Base-by-base conservation (phyloP, 805 yeast genomes). In the Spathaspora arborariae region DNA sequence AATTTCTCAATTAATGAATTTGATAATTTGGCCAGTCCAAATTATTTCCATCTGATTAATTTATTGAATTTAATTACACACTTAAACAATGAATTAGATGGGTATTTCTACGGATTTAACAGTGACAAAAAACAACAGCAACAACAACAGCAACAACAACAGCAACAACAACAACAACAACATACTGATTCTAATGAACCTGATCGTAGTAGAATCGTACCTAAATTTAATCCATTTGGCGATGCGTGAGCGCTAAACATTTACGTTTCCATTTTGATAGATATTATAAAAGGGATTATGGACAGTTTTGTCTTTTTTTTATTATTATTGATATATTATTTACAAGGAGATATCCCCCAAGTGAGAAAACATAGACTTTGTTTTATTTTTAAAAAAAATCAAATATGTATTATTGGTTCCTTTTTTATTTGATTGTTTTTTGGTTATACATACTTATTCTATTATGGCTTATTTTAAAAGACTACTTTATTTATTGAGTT, bases 1-100 rank as follows among this genome's bases (percentile, higher is more conserved):
- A 67, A 72, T 45, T 76, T 77, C 36, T 68, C 72, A 0, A 65
- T 73, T 19, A 72, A 69, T 39, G 78, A 74, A 46, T 65, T 79
- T 47, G 64, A 60, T 15, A 66, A 63, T 39, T 61, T 78, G 42
- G 50, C 67, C 3, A 55, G 56, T 20, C 79, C 81, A 11, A 73
- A 70, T 46, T 75, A 74, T 55, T 79, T 79, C 68, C 84, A 79
- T 52, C 74, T 74, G 56, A 68, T 68, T 37, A 77, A 78, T 47
- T 70, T 79, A 51, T 56, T 61, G 41, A 78, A 75, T 56, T 68
- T 79, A 51, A 63, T 79, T 33, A 65, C 67, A 7, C 65, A 73
- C 62, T 70, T 79, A 50, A 60, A 65, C 39, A 60, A 58, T 38
- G 82, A 79, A 48, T 54, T 67, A 10, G 51, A 63, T 33, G 76